phyloP scores from a whole-genome alignment of 2,329 filamentous ascomycete genomes.

The Leptographium procerum region DNA sequence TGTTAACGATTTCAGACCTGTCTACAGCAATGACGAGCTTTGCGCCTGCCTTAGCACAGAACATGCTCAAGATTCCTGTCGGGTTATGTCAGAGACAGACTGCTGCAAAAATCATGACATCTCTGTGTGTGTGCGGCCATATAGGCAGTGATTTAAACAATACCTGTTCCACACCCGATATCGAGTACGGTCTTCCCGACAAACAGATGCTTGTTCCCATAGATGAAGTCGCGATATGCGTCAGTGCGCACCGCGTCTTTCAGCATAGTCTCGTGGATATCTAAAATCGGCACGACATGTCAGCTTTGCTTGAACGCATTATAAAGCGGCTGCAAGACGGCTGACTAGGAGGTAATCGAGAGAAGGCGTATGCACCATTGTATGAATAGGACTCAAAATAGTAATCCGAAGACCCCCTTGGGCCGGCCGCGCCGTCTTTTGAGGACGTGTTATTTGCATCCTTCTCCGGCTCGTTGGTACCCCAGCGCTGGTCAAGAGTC shows the following conservation, averaged over 20 bases:
- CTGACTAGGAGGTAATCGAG: not conserved
- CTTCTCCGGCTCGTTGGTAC: slow-evolving; percentile 32
- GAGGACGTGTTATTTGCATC: not conserved
- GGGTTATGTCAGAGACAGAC: not conserved
- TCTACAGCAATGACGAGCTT: slow-evolving; percentile 82
- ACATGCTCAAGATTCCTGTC: slow-evolving; percentile 75
- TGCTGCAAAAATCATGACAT: slow-evolving; percentile 10
- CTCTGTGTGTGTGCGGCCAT: not conserved
- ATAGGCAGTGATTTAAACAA: no score
- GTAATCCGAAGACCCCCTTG: slow-evolving; percentile 25
- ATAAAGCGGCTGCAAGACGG: not conserved
- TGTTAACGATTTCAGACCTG: slow-evolving; percentile 80
- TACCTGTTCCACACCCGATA: slow-evolving; percentile 70
- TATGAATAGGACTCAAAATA: slow-evolving; percentile 53
- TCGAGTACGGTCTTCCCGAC: slow-evolving; percentile 79
- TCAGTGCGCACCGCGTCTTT: slow-evolving; percentile 83
- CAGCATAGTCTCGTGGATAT: slow-evolving; percentile 93
- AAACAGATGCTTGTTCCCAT: slow-evolving; percentile 80
- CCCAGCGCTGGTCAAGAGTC: slow-evolving; percentile 55
- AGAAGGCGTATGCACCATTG: slow-evolving; percentile 34
- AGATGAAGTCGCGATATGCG: slow-evolving; percentile 90
- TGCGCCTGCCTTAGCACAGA: slow-evolving; percentile 83
- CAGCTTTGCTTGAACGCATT: not conserved
- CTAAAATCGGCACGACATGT: slow-evolving; percentile 26
- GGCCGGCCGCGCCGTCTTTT: slow-evolving; percentile 19